Conservation (phyloP, 23 red algal genomes). For the Agarophyton chilense region DNA sequence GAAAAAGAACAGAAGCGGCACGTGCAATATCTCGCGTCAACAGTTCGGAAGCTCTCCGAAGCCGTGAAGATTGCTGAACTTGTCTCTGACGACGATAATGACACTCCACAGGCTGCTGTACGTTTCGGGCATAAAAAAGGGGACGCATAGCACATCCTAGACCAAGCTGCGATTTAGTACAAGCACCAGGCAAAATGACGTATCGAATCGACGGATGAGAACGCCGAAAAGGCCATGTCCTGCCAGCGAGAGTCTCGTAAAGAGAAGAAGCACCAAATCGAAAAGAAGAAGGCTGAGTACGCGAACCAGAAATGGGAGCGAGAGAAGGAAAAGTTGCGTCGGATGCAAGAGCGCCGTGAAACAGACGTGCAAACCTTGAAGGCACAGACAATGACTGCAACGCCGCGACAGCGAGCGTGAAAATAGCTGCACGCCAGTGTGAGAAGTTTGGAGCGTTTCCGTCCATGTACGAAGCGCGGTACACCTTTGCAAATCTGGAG, state of each 20-base stretch:
- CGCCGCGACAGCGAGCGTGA: neutral
- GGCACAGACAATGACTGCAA: neutral
- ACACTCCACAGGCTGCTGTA: neutral
- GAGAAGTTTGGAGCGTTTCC: neutral
- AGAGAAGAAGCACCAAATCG: neutral
- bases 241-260: too few relatives aligned
- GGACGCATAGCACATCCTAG: too few relatives aligned
- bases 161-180: conserved; percentile 4
- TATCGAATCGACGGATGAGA: neutral
- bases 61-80: too few relatives aligned
- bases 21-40: too few relatives aligned
- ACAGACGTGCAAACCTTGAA: neutral
- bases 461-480: neutral
- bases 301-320: neutral
- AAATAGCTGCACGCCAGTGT: neutral
- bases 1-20: too few relatives aligned
- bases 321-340: neutral
- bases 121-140: neutral
- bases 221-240: neutral
- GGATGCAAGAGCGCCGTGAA: neutral
- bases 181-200: neutral
- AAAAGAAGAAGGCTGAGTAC: neutral
- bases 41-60: too few relatives aligned
- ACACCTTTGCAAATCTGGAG: neutral
- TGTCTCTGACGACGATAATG: neutral